Conservation (phyloP, 176 grass and related monocot genomes). For the Triticum turgidum region DNA sequence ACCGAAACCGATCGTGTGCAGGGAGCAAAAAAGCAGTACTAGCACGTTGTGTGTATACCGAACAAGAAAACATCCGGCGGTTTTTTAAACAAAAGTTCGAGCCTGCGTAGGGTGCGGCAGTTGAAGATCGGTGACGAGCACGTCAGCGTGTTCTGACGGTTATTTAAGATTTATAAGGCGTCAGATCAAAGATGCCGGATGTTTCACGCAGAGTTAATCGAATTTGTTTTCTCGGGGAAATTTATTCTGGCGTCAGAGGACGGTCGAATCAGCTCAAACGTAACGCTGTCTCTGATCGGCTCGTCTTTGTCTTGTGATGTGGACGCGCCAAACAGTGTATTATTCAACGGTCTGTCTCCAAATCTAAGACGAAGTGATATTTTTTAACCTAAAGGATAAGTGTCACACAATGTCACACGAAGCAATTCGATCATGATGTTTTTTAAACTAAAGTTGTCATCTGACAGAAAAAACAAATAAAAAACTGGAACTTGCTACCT, state of each 20-base stretch:
- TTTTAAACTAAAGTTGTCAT: no score
- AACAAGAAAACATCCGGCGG: neutral
- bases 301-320: conserved; percentile 15
- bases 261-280: neutral
- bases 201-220: neutral
- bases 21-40: neutral
- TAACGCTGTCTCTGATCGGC: neutral
- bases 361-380: no score
- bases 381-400: no score
- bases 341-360: no score
- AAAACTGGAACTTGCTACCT: no score
- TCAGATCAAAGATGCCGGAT: neutral
- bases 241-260: neutral
- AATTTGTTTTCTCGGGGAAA: neutral
- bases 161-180: neutral
- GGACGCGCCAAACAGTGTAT: neutral
- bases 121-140: neutral
- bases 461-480: no score
- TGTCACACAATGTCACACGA: no score
- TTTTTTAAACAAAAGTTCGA: neutral
- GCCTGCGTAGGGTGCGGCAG: neutral
- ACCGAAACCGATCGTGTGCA: neutral
- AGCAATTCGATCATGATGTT: no score
- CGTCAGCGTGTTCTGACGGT: neutral
- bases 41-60: neutral